Conservation (phyloP, 257 asterid genomes). For the Asclepias syriaca region DNA sequence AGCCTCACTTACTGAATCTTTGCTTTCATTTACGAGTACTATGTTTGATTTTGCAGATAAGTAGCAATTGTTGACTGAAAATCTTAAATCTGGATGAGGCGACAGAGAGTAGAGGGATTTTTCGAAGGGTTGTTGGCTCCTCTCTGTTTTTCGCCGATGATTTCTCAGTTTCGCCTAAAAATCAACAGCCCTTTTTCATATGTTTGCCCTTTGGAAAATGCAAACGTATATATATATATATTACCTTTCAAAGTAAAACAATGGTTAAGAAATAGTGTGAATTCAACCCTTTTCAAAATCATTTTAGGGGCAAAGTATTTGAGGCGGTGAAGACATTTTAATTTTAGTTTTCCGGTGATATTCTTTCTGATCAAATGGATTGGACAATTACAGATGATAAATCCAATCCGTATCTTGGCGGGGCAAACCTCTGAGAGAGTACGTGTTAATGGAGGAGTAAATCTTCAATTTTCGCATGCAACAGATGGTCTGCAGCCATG, state of each 20-base stretch:
- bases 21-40: not conserved
- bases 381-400: slow-evolving; percentile 3
- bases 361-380: not conserved
- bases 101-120: slow-evolving; percentile 16
- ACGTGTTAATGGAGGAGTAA: not conserved
- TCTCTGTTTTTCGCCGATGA: slow-evolving; percentile 16
- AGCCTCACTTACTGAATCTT: not conserved
- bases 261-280: too few species aligned
- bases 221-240: too few species aligned
- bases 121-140: slow-evolving; percentile 23
- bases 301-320: too few species aligned
- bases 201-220: not conserved
- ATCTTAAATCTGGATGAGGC: slow-evolving; percentile 5
- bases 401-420: slow-evolving; percentile 42
- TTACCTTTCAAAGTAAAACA: too few species aligned
- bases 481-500: slow-evolving; percentile 22
- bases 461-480: not conserved
- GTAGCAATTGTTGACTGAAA: not conserved
- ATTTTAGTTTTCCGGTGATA: not conserved
- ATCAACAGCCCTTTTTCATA: slow-evolving; percentile 2
- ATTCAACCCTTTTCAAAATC: too few species aligned
- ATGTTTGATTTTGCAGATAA: not conserved
- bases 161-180: not conserved
- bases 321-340: too few species aligned
- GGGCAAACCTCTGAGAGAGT: slow-evolving; percentile 30